Conservation (phyloP, 176 grass and related monocot genomes). For the Oryza punctata region DNA sequence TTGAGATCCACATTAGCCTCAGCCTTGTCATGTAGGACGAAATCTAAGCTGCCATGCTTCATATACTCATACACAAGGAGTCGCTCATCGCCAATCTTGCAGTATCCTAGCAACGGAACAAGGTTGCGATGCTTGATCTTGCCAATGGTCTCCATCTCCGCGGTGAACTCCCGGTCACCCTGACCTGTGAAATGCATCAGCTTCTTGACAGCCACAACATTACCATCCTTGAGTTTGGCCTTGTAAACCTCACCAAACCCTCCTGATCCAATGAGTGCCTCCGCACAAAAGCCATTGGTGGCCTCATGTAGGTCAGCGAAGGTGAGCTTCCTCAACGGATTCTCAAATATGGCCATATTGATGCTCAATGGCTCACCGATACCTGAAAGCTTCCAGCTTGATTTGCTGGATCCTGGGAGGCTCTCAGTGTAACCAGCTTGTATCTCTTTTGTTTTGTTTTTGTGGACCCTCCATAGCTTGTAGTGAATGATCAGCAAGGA, state of each 20-base stretch:
- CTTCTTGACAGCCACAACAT: constrained; percentile 65
- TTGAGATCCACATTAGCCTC: constrained; percentile 33
- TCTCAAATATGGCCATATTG: constrained; percentile 73
- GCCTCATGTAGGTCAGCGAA: constrained; percentile 66
- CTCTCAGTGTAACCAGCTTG: constrained; percentile 44
- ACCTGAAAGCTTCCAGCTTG: constrained; percentile 60
- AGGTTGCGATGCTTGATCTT: constrained; percentile 75
- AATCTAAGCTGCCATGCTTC: constrained; percentile 66
- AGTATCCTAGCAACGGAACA: constrained; percentile 61
- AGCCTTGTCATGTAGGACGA: constrained; percentile 51
- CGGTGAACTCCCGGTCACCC: constrained; percentile 68
- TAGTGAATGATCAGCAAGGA: constrained; percentile 48
- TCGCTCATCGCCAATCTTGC: constrained; percentile 64
- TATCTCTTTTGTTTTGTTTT: constrained; percentile 15
- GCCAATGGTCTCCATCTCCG: constrained; percentile 76
- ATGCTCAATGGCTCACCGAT: constrained; percentile 63
- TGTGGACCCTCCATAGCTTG: constrained; percentile 50
- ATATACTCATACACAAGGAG: constrained; percentile 75
- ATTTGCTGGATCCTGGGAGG: constrained; percentile 43
- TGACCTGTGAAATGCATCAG: constrained; percentile 66
- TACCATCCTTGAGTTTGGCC: constrained; percentile 61
- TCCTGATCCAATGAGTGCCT: constrained; percentile 61
- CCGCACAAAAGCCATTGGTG: constrained; percentile 64
- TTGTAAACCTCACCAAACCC: constrained; percentile 80
- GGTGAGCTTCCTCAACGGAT: constrained; percentile 59